Base-by-base conservation (phyloP, 2,329 filamentous ascomycete species). In the Venturiaceae sp. region DNA sequence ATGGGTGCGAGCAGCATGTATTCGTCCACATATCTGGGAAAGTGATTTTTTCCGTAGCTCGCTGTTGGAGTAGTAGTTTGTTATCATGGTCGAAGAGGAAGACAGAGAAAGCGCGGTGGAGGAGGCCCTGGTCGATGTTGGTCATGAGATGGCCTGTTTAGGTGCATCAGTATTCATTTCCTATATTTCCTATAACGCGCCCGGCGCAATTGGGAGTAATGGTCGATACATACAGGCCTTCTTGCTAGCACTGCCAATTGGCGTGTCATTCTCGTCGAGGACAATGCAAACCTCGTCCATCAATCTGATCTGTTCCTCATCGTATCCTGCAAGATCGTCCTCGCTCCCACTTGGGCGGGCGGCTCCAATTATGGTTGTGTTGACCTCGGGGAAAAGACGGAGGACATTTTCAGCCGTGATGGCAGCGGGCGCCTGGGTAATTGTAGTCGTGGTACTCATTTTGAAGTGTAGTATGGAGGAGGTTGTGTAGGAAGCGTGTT, bases 11-110 rank as follows among this genome's bases (percentile, higher is more conserved):
- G 80, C 94, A 99, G 82, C 94, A 99, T 33, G 94, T 99, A 77
- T 99, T 99, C 63, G 94, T 99, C 94, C 94, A 99, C 87, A 96
- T 92, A 71, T 96, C 90, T n/a, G 94, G 92, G 77, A 99, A 99
- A 6, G 94, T 99, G 70, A 99, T 99, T 80, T 99, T 99, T 78
- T 97, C 92, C 41, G 85, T 79, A 30, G 94, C 94, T 65, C 94
- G 88, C 79, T 97, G 94, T 77, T 99, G 94, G 55, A 99, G 84
- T 47, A 99, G 87, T 61, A 97, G 80, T 67, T 91, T 87, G 74
- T 96, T 95, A 71, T 94, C 82, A 62, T 89, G 87, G 76, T 97
- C 90, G 80, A 99, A 99, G 65, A 99, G 85, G 78, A 99, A 99
- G 65, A 95, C 90, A 60, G 92, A 97, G 75, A 99, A 99, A 63